A percentile compares a stretch with the other conserved stretches of the same genome.
These are phyloP conservation scores for Colletotrichum sp. DNA, from an alignment of 2,329 filamentous ascomycete genomes.

Conservation along the genomic window DNA sequence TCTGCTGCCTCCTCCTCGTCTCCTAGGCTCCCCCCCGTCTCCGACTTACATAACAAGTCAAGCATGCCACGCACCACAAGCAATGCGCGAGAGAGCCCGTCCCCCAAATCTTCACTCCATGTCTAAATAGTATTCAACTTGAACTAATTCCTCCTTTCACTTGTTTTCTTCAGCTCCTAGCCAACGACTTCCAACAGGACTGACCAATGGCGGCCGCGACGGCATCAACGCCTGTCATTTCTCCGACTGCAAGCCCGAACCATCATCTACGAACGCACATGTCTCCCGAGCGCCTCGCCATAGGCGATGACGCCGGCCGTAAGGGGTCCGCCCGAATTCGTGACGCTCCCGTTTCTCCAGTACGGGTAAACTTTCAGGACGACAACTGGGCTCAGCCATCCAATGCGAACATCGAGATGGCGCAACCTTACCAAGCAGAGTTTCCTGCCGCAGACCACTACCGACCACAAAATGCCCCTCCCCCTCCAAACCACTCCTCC, in stretches of 20 bases:
- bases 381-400: constrained; percentile 59
- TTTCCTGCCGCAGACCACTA: constrained; percentile 29
- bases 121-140: not conserved
- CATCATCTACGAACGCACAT: constrained; percentile 30
- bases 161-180: constrained; percentile 1
- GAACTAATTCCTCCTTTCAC: not conserved
- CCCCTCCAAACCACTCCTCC: constrained; percentile 42
- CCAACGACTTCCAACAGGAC: not conserved
- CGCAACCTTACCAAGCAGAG: constrained; percentile 29
- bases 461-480: constrained; percentile 35
- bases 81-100: constrained; percentile 15
- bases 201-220: constrained; percentile 18
- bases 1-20: constrained; percentile 12
- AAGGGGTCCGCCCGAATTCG: constrained; percentile 51
- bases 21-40: constrained; percentile 17
- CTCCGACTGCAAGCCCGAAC: constrained; percentile 30
- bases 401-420: constrained; percentile 55
- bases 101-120: constrained; percentile 18
- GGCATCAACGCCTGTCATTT: constrained; percentile 31
- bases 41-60: constrained; percentile 23
- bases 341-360: constrained; percentile 60
- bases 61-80: constrained; percentile 21
- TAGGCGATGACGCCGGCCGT: constrained; percentile 34
- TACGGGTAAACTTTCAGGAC: constrained; percentile 58
- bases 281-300: constrained; percentile 33